Conservation (phyloP, 768 basidiomycete genomes). For the Clitopilus hobsonii region DNA sequence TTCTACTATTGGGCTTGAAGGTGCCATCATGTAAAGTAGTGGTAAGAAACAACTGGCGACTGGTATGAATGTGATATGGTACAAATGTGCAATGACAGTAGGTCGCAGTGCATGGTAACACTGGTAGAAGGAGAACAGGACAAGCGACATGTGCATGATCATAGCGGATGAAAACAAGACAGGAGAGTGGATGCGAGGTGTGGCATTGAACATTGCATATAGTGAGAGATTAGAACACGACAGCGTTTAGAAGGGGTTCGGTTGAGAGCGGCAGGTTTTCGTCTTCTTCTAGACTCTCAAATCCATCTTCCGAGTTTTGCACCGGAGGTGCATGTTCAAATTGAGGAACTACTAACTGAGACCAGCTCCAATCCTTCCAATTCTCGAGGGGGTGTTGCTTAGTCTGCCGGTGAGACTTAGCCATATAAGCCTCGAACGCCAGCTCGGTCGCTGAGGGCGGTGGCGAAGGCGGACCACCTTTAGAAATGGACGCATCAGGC, state of each 20-base stretch:
- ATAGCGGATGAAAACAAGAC: background rate
- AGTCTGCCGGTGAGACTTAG: constrained; percentile 15
- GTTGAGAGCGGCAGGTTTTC: background rate
- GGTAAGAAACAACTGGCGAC: background rate
- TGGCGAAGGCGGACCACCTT: background rate
- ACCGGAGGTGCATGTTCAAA: constrained; percentile 14
- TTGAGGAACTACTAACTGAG: constrained; percentile 30
- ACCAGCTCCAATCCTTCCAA: constrained; percentile 42
- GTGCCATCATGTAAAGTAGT: background rate
- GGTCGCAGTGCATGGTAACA: background rate
- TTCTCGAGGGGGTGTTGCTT: background rate
- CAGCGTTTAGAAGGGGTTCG: background rate
- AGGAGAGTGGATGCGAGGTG: background rate
- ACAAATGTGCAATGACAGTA: background rate
- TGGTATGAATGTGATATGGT: background rate
- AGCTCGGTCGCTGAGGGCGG: background rate
- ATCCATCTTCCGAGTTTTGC: background rate
- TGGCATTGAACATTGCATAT: background rate
- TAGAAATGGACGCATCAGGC: background rate
- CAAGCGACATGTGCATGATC: background rate
- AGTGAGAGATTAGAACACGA: background rate
- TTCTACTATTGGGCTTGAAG: background rate
- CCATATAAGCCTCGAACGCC: background rate
- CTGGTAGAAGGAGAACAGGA: background rate
- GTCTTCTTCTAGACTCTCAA: background rate